Base-by-base conservation (phyloP, 495 filamentous ascomycete species). In the Talaromyces proteolyticus region DNA sequence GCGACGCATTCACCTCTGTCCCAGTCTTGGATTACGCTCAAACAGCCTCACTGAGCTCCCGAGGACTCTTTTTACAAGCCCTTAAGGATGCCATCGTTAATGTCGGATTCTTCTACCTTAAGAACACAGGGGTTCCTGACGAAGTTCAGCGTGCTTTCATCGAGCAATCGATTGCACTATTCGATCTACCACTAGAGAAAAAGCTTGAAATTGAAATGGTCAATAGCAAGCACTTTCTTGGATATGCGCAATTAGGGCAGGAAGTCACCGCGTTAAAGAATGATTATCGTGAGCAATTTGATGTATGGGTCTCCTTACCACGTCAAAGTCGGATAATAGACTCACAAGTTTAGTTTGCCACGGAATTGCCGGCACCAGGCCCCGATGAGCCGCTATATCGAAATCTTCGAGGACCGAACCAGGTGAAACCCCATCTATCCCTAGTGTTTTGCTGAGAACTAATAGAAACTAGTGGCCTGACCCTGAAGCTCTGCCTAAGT, bases 91-190 rank as follows among this genome's bases (percentile, higher is more conserved):
- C 91, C 0, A 72, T 97, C 23, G 78, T 97, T 59, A 87, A 92
- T 66, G 89, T 96, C 25, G 93, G 93, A 4, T 96, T 98, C 61
- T 72, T 96, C 49, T 98, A 98, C 58, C 79, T 98, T 45, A 82
- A 81, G 54, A 91, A 96, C 59, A 83, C 88, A 1, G 88, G 89
- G 3, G 81, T 96, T 39, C 69, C 86, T 12, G 70, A 83, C 10
- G 63, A 78, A 23, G 64, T 93, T 24, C 82, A 86, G 58, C 57
- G 79, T 22, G 64, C 77, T n/a, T 86, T 96, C 14, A 82, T 87
- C 41, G 50, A 73, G 16, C 80, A 91, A 53, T 83, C 81, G 11
- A 77, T 79, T 48, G 75, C 67, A 4, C 89, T 98, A 57, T 98
- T 96, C 61, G 79, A 91, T 49, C 76, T 96, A 44, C 85, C 90